Evolutionary conservation across 1,139 yeast genomes (phyloP).

Genomic region (Pichia sp.): DNA sequence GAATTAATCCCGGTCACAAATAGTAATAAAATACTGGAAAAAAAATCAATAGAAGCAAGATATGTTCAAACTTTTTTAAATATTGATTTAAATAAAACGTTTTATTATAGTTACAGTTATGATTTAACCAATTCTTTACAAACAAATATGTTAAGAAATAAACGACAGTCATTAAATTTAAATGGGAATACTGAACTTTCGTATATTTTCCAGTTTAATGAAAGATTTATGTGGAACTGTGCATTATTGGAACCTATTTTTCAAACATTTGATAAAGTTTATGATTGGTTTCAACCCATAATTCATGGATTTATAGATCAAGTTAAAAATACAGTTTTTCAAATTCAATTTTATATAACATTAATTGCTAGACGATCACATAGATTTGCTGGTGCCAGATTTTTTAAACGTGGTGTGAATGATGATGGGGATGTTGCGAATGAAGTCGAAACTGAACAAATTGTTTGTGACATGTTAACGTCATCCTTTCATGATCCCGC

Average conservation of each 20-base stretch:
- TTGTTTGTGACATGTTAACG: slow-evolving; percentile 79
- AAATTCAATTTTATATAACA: slow-evolving; percentile 78
- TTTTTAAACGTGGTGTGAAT: slow-evolving; percentile 90
- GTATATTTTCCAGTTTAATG: slow-evolving; percentile 48
- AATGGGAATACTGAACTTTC: slow-evolving; percentile 22
- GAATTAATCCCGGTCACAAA: slow-evolving; percentile 67
- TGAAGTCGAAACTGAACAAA: slow-evolving; percentile 97
- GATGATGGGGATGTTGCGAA: slow-evolving; percentile 93
- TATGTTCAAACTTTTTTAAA: slow-evolving; percentile 74
- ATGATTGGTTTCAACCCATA: slow-evolving; percentile 94
- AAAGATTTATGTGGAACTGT: slow-evolving; percentile 91
- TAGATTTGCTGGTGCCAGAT: slow-evolving; percentile 97
- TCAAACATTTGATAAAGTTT: slow-evolving; percentile 56
- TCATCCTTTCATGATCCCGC: slow-evolving; percentile 83
- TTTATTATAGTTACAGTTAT: slow-evolving; percentile 89
- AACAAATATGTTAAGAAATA: slow-evolving; percentile 62
- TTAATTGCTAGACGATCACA: slow-evolving; percentile 91
- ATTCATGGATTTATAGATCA: slow-evolving; percentile 98
- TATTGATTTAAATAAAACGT: slow-evolving; percentile 82
- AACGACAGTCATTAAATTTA: slow-evolving; percentile 27
- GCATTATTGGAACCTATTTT: slow-evolving; percentile 64
- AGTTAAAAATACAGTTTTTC: slow-evolving; percentile 81
- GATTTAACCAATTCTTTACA: slow-evolving; percentile 91
- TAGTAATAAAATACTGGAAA: slow-evolving; percentile 60
- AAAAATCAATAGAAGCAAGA: slow-evolving; percentile 82